Conservation (phyloP, 2,329 filamentous ascomycete species). For the Monilinia polystroma region DNA sequence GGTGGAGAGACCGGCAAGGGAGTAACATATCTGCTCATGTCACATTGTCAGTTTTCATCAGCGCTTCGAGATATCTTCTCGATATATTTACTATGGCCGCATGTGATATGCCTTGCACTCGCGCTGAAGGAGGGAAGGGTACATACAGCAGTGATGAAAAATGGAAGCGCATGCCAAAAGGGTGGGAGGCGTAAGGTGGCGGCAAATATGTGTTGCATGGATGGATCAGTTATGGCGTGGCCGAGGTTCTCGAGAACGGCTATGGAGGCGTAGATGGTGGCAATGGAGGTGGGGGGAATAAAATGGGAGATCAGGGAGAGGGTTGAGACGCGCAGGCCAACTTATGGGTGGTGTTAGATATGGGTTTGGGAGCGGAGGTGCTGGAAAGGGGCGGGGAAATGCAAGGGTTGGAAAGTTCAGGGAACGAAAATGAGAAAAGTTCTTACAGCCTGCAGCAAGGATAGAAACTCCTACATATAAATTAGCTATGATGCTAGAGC, state of each 20-base stretch:
- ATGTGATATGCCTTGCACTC: not conserved
- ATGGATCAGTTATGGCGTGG: constrained; percentile 37
- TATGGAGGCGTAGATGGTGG: constrained; percentile 36
- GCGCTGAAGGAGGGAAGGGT: not conserved
- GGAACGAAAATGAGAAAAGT: constrained; percentile 6
- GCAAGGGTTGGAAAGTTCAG: too few relatives aligned
- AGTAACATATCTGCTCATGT: constrained; percentile 10
- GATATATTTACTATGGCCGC: not conserved
- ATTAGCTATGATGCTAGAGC: not conserved
- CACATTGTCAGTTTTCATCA: not conserved
- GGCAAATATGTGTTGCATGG: constrained; percentile 38
- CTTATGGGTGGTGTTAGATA: not conserved
- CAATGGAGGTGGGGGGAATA: constrained; percentile 34
- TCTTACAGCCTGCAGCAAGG: constrained; percentile 38
- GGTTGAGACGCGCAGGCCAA: constrained; percentile 37
- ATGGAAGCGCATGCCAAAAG: constrained; percentile 37
- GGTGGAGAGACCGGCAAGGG: constrained; percentile 10
- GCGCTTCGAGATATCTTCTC: too few relatives aligned
- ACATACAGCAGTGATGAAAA: constrained; percentile 39
- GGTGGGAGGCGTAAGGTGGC: constrained; percentile 29
- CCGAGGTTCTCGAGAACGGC: constrained; percentile 38
- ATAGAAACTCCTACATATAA: constrained; percentile 33
- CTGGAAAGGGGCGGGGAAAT: too few relatives aligned
- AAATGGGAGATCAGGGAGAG: constrained; percentile 35
- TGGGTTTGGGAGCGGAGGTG: constrained; percentile 21